Base-by-base conservation (phyloP, 1,284 basidiomycete genomes). In the Ustilago loliicola region DNA sequence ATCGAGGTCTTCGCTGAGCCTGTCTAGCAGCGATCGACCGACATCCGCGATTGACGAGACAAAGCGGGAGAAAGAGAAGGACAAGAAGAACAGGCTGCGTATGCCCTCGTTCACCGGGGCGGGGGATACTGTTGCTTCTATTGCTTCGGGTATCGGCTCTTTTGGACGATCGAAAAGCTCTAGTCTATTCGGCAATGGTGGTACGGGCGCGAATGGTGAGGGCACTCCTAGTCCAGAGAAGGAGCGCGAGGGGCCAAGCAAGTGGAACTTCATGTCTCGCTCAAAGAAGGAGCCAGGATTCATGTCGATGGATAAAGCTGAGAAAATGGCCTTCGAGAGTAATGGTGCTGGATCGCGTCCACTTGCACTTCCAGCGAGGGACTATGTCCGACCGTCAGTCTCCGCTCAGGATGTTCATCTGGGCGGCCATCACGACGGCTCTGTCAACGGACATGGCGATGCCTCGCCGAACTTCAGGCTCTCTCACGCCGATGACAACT, bases 101-200 rank as follows among this genome's bases (percentile, higher is more conserved):
- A 79, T 79, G 76, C 76, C 76, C 0, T 75, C 76, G 2, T 72
- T 79, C 61, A 27, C 58, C 40, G 72, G 65, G 10, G 63, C 68
- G 2, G 42, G 61, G 10, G 76, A 74, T 15, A 55, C 72, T 19
- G 68, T 79, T 17, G 45, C 72, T 7, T 79, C 76, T 3, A 48
- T 72, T 9, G 57, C 76, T 7, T 64, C 72, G 0, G 66, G 66
- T 3, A 61, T 77, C 32, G 70, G 75, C 4, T 61, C 75, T 9
- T 69, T 79, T 17, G 60, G 68, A 19, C 64, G 76, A 8, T 32
- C 67, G 6, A 56, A 54, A 6, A 57, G 61, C 1, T 48, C 58
- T 1, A 53, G 40, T 8, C 42, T 75, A 3, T 66, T 75, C 36
- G 52, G 52, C 15, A 21, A 40, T 21, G 40, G 52, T 27, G 19